Conservation (phyloP, 1,284 basidiomycete genomes). For the Cryptococcus jaspeensis region DNA sequence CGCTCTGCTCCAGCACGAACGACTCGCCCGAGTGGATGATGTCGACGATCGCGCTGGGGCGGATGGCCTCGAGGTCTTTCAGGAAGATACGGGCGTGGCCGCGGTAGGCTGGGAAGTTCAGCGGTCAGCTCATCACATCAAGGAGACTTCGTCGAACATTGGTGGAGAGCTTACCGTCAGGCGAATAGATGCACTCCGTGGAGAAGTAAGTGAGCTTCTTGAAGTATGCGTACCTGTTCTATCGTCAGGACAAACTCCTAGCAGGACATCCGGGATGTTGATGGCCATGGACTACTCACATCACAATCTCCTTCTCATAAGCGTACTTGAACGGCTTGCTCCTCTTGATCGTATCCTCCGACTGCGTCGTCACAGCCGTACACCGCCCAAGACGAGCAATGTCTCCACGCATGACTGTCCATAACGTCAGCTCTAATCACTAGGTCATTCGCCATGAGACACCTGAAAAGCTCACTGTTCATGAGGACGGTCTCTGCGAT, state of each 20-base stretch:
- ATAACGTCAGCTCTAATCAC: neutral
- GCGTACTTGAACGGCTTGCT: slow-evolving; percentile 99
- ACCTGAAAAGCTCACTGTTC: slow-evolving; percentile 70
- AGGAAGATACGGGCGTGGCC: slow-evolving; percentile 92
- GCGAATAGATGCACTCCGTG: slow-evolving; percentile 98
- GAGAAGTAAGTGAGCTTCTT: slow-evolving; percentile 98
- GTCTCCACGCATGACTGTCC: slow-evolving; percentile 90
- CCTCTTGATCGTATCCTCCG: slow-evolving; percentile 90
- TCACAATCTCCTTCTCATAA: slow-evolving; percentile 99
- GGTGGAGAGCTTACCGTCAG: slow-evolving; percentile 58
- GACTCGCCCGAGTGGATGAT: slow-evolving; percentile 95
- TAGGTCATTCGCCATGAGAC: neutral
- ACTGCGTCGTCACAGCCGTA: slow-evolving; percentile 88
- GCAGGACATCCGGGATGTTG: neutral
- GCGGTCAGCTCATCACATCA: neutral
- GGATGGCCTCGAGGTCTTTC: slow-evolving; percentile 90
- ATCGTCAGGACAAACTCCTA: slow-evolving; percentile 5
- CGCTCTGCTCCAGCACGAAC: slow-evolving; percentile 74
- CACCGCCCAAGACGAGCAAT: slow-evolving; percentile 91
- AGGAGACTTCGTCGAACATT: too few species aligned
- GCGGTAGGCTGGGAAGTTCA: slow-evolving; percentile 68
- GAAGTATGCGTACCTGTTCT: slow-evolving; percentile 91
- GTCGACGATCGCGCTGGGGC: slow-evolving; percentile 93
- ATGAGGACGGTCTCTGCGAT: slow-evolving; percentile 98
- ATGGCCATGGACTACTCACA: slow-evolving; percentile 61